Evolutionary conservation across 768 basidiomycete species (phyloP).

Genomic region (Suillus lakei): DNA sequence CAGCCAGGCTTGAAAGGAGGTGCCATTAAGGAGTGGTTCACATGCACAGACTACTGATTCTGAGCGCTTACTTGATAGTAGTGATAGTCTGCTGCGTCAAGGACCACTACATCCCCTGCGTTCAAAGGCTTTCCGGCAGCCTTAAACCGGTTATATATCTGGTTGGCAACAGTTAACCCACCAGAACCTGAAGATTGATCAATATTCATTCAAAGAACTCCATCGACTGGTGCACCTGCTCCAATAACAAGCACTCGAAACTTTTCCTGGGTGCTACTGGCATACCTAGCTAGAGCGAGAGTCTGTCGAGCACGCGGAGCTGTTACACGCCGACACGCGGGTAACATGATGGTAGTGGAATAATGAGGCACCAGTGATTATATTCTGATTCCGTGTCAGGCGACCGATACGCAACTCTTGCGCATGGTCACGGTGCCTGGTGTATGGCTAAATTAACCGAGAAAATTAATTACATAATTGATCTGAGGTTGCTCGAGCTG

Average conservation of each 20-base stretch:
- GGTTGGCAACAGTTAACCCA: constrained; percentile 84
- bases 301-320: constrained; percentile 11
- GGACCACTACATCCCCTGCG: constrained; percentile 80
- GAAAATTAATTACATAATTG: no score
- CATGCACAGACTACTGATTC: not conserved
- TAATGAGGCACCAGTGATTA: not conserved
- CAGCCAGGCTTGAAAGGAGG: constrained; percentile 76
- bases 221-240: constrained; percentile 58
- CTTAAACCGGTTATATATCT: constrained; percentile 83
- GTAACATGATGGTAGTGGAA: constrained; percentile 11
- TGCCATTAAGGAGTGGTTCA: not conserved
- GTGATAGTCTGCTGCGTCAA: constrained; percentile 83
- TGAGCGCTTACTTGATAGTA: constrained; percentile 71
- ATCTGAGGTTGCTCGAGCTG: no score
- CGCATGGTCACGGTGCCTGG: no score
- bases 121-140: constrained; percentile 69
- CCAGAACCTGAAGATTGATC: constrained; percentile 62
- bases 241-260: constrained; percentile 89
- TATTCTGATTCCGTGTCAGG: not conserved
- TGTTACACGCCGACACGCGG: constrained; percentile 13
- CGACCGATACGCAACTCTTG: no score
- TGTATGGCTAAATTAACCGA: no score
- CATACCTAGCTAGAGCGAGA: constrained; percentile 21
- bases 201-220: not conserved
- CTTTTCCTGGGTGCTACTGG: constrained; percentile 47